These are phyloP conservation scores for Phytopythium aichiense DNA, from an alignment of 352 stramenopile species.

Conservation along the genomic window DNA sequence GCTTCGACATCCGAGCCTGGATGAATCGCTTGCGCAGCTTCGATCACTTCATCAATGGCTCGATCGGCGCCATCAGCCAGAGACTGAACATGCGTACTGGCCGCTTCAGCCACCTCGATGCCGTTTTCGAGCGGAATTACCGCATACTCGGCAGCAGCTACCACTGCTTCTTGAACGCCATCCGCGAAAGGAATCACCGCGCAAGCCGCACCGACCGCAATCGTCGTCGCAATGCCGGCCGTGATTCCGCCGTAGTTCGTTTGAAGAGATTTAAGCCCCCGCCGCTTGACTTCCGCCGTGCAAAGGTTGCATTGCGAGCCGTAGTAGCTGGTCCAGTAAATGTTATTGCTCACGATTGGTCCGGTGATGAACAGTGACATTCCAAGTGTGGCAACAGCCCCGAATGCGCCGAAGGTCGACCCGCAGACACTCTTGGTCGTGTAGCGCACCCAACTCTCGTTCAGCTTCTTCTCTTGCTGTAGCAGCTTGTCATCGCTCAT, in stretches of 20 bases:
- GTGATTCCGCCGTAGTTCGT: background rate
- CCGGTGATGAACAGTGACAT: background rate
- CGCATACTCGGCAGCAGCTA: background rate
- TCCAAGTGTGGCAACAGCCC: background rate
- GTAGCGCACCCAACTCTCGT: slow-evolving; percentile 1
- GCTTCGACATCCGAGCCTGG: background rate
- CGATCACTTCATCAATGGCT: background rate
- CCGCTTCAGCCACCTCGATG: background rate
- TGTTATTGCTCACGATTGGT: background rate
- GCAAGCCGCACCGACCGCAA: background rate
- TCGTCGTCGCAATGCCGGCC: background rate
- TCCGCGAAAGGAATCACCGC: background rate
- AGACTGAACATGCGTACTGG: background rate
- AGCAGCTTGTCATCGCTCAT: background rate
- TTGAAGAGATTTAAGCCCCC: background rate
- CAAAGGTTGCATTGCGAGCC: background rate
- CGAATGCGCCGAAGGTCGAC: background rate
- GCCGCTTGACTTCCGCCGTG: background rate
- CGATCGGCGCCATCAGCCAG: background rate
- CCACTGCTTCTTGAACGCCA: background rate
- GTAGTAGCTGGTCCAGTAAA: background rate
- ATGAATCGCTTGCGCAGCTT: background rate
- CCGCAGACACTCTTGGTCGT: background rate
- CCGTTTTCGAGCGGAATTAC: background rate
- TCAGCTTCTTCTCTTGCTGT: background rate